These are phyloP conservation scores for Vaccinium darrowii DNA, from an alignment of 148 eudicot genomes.

Conservation along the genomic window DNA sequence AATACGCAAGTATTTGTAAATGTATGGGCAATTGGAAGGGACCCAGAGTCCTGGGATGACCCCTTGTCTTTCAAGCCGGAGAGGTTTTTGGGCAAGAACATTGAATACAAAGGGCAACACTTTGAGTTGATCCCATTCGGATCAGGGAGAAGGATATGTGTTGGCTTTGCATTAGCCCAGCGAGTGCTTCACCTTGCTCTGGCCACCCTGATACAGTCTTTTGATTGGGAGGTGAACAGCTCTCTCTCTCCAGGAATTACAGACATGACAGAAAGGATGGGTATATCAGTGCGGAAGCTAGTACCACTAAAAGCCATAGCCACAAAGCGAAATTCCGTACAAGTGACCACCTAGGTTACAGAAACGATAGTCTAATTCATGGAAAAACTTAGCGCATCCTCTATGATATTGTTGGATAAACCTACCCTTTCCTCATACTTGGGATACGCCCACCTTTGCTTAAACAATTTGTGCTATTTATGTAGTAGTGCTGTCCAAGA, in stretches of 20 bases:
- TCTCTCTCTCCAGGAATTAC: neutral
- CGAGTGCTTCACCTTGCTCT: slow-evolving; percentile 27
- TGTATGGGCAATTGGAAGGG: slow-evolving; percentile 17
- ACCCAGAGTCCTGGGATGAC: slow-evolving; percentile 34
- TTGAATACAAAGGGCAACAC: slow-evolving; percentile 40
- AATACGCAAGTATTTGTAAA: neutral
- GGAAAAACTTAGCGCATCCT: too few relatives aligned
- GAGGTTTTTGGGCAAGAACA: slow-evolving; percentile 28
- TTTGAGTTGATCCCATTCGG: slow-evolving; percentile 46
- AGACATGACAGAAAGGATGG: slow-evolving; percentile 15
- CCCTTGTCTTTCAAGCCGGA: slow-evolving; percentile 36
- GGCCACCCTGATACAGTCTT: slow-evolving; percentile 10
- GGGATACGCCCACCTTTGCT: neutral
- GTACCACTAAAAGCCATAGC: slow-evolving; percentile 9
- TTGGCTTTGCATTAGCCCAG: slow-evolving; percentile 28
- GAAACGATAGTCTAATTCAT: neutral
- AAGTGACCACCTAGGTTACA: neutral
- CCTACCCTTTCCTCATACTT: too few relatives aligned
- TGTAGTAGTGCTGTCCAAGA: neutral
- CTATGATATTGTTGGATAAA: too few relatives aligned
- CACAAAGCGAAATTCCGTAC: neutral
- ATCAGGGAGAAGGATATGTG: slow-evolving; percentile 36
- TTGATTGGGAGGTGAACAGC: slow-evolving; percentile 10
- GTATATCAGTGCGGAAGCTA: neutral
- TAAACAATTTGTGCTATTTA: neutral